Percentiles rank a stretch among this genome's conserved stretches.
phyloP scores from a whole-genome alignment of 2,329 filamentous ascomycete species.

The Claviceps africana region DNA sequence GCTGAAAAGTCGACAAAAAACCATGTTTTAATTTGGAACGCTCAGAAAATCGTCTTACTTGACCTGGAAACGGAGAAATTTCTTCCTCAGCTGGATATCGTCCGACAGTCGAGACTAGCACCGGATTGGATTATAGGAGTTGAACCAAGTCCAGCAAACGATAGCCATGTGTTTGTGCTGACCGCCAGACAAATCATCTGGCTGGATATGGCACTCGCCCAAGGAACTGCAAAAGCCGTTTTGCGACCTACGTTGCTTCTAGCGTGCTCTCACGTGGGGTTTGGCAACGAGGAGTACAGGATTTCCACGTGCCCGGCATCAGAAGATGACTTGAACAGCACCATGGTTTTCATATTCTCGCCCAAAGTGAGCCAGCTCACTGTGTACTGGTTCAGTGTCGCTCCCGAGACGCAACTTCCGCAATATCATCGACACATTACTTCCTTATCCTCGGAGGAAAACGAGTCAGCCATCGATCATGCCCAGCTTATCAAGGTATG shows the following conservation, averaged over 20 bases:
- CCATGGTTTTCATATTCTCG: conserved; percentile 23
- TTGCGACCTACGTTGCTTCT: conserved; percentile 14
- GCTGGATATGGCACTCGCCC: conserved; percentile 25
- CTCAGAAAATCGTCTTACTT: conserved; percentile 19
- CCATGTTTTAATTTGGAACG: conserved; percentile 24
- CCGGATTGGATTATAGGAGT: conserved; percentile 40
- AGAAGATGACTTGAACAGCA: conserved; percentile 9
- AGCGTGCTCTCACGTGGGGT: conserved; percentile 16
- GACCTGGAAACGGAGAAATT: conserved; percentile 21
- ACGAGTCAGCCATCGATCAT: conserved; percentile 1
- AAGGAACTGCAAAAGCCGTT: neutral
- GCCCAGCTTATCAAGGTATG: conserved; percentile 17
- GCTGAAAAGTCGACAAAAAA: conserved; percentile 4
- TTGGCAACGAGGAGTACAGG: conserved; percentile 12
- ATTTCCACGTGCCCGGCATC: conserved; percentile 17
- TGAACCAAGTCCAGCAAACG: conserved; percentile 29
- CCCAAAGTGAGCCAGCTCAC: conserved; percentile 17
- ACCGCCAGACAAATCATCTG: conserved; percentile 39
- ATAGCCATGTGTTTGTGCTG: conserved; percentile 41
- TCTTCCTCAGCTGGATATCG: conserved; percentile 14
- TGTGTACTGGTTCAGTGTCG: conserved; percentile 21
- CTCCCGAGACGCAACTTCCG: conserved; percentile 14
- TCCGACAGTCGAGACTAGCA: conserved; percentile 12
- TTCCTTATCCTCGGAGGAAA: conserved; percentile 10
- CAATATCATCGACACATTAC: conserved; percentile 25